Conservation (phyloP, 163 green algal species). For the Trebouxia gelatinosa region DNA sequence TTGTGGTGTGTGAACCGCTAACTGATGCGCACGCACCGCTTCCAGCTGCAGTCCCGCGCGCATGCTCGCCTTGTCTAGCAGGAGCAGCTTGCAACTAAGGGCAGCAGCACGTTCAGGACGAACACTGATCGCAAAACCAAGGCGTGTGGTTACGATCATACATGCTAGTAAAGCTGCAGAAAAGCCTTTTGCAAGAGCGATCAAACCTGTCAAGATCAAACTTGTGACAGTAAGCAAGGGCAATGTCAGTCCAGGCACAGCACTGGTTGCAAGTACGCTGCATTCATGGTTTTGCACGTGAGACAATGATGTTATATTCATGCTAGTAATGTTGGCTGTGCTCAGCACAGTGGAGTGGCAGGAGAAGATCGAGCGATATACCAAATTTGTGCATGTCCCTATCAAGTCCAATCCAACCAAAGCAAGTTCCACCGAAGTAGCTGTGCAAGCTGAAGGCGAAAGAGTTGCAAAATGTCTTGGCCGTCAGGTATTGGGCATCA, state of each 20-base stretch:
- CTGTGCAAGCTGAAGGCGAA: constrained; percentile 57
- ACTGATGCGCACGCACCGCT: too few relatives aligned
- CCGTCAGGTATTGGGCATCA: background rate
- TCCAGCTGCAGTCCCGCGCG: too few relatives aligned
- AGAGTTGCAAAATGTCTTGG: constrained; percentile 49
- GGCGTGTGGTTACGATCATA: too few relatives aligned
- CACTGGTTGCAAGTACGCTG: background rate
- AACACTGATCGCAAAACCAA: too few relatives aligned
- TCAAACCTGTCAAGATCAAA: constrained; percentile 15
- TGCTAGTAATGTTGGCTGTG: too few relatives aligned
- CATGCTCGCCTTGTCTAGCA: too few relatives aligned
- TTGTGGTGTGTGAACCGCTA: too few relatives aligned
- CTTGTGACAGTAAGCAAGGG: background rate
- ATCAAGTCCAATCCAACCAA: constrained; percentile 75
- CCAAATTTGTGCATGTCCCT: constrained; percentile 52
- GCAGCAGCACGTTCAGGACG: too few relatives aligned
- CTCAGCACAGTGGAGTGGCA: constrained; percentile 58
- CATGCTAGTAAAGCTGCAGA: too few relatives aligned
- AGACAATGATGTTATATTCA: too few relatives aligned
- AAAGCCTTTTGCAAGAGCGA: constrained; percentile 1
- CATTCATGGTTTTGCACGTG: too few relatives aligned
- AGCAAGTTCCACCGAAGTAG: constrained; percentile 44
- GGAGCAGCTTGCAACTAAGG: too few relatives aligned
- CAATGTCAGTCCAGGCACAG: background rate
- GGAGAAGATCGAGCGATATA: constrained; percentile 66